A percentile compares a stretch with the other conserved stretches of the same genome.
Evolutionary conservation across 495 filamentous ascomycete genomes (phyloP).

Genomic region (Hypoxylon perforatum): DNA sequence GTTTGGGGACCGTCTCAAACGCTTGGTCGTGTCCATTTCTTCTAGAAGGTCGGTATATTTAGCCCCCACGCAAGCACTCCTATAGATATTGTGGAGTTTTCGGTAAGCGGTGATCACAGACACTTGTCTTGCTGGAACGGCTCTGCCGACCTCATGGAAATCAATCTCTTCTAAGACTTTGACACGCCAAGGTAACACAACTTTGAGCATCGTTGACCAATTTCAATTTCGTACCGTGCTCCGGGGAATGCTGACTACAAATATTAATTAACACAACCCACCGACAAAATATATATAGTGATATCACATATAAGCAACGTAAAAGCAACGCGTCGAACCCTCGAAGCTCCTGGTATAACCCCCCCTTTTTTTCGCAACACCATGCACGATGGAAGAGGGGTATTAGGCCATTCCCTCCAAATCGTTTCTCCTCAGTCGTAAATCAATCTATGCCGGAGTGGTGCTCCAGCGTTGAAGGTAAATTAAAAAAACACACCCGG

Average conservation of each 20-base stretch:
- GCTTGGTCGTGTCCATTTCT: background rate
- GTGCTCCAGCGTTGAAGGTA: constrained; percentile 25
- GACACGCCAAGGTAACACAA: background rate
- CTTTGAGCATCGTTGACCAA: constrained; percentile 12
- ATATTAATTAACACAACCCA: constrained; percentile 24
- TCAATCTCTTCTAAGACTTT: too few relatives aligned
- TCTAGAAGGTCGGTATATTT: background rate
- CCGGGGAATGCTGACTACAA: constrained; percentile 37
- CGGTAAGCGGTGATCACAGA: too few relatives aligned
- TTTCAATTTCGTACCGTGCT: constrained; percentile 35
- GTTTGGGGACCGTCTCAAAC: background rate
- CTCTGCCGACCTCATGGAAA: too few relatives aligned
- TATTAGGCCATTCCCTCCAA: constrained; percentile 29
- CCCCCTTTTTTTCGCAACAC: constrained; percentile 32
- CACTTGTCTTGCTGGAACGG: too few relatives aligned
- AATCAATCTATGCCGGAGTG: constrained; percentile 33
- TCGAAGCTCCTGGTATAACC: constrained; percentile 36
- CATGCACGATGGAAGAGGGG: constrained; percentile 34
- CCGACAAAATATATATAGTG: constrained; percentile 26
- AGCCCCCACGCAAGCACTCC: background rate
- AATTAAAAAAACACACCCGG: constrained; percentile 34
- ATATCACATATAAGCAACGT: constrained; percentile 31
- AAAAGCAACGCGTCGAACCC: constrained; percentile 26
- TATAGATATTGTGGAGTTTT: background rate
- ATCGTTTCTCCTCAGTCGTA: constrained; percentile 28